Percentiles rank a stretch among this genome's conserved stretches.
Evolutionary conservation across 768 basidiomycete genomes (phyloP).

Genomic region (Suillus occidentalis): DNA sequence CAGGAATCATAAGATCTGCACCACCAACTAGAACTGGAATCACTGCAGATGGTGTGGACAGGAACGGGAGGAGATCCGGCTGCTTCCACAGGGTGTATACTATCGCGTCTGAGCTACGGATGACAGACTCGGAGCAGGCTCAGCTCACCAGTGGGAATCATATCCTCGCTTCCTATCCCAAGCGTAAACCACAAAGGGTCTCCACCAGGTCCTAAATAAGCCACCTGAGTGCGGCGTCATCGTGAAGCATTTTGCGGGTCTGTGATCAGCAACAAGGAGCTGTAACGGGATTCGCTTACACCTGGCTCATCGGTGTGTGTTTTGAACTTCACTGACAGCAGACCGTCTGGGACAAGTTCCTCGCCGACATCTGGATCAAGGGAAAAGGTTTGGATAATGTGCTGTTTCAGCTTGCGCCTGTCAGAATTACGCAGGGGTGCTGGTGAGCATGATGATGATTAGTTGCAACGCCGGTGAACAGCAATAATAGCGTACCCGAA

Average conservation of each 20-base stretch:
- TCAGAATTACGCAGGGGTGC: conserved; percentile 75
- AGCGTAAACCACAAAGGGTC: conserved; percentile 80
- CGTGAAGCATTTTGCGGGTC: neutral
- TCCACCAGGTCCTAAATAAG: conserved; percentile 62
- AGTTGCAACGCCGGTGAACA: neutral
- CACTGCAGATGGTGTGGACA: conserved; percentile 72
- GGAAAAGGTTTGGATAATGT: conserved; percentile 47
- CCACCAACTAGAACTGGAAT: conserved; percentile 72
- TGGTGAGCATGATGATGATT: conserved; percentile 12
- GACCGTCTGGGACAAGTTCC: conserved; percentile 70
- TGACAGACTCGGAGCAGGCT: neutral
- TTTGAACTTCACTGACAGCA: conserved; percentile 64
- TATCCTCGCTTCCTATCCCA: conserved; percentile 63
- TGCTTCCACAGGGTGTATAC: conserved; percentile 83
- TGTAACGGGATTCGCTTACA: conserved; percentile 40
- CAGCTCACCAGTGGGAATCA: conserved; percentile 66
- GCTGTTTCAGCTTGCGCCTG: conserved; percentile 67
- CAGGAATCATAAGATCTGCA: conserved; percentile 67
- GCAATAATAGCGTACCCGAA: conserved; percentile 40
- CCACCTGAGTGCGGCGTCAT: conserved; percentile 41
- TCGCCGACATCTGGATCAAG: conserved; percentile 61
- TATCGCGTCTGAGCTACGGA: conserved; percentile 18
- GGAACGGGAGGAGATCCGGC: conserved; percentile 60
- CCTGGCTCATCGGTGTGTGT: conserved; percentile 67
- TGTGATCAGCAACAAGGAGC: conserved; percentile 1